Base-by-base conservation (phyloP, 805 yeast genomes). In the Yarrowia sp. region DNA sequence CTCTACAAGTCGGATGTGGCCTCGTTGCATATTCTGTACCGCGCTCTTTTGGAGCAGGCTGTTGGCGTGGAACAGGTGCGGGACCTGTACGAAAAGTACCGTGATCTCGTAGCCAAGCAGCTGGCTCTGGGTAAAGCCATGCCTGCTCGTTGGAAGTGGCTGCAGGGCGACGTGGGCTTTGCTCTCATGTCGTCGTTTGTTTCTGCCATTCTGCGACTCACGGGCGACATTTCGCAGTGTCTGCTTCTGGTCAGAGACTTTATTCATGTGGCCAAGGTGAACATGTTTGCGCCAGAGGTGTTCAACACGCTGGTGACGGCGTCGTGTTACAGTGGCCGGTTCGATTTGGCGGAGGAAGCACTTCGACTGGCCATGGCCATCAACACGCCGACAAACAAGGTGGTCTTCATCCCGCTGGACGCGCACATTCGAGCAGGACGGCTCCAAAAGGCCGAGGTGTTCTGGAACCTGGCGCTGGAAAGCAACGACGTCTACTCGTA, bases 221-320 rank as follows among this genome's bases (percentile, higher is more conserved):
- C 61, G 0, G 46, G 46, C 11, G 61, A 54, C 46, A 54, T 54
- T 54, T 36, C 61, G 10, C 44, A 35, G 35, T 54, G 61, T 38
- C 46, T 54, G 24, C 17, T 21, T 24, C 33, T 54, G 14, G 46
- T 54, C 14, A 12, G 35, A 2, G 61, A 54, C 44, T 54, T 54
- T n/a, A 12, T 54, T 17, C 14, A n/a, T 24, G 40, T 35, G 26
- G 46, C 61, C 61, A 54, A 54, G 24, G 24, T n/a, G 10, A 36
- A 51, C 36, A 36, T 54, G 44, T 54, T 36, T 54, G 61, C 61
- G 4, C 61, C 61, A 1, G 61, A 54, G 46, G 61, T 54, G 35
- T 54, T 54, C 46, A 54, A 54, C 35, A 38, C 61, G 17, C 46
- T 54, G 10, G 61, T 54, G 4, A 38, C 46, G 19, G 46, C 61